Evolutionary conservation across 2,329 filamentous ascomycete species (phyloP).

Genomic region (Cordyceps javanica): DNA sequence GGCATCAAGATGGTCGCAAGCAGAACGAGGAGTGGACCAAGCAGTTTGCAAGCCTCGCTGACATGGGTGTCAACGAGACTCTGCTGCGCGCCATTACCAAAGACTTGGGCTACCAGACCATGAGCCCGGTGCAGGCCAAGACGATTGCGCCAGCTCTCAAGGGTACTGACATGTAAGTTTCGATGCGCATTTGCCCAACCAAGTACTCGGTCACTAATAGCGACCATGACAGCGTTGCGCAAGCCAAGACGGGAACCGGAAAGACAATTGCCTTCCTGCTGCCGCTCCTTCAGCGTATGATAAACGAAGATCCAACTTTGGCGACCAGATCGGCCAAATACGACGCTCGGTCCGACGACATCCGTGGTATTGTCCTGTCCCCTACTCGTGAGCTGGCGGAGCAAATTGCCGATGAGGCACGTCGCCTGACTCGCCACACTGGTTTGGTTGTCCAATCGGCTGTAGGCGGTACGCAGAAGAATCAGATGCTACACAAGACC

Average conservation of each 20-base stretch:
- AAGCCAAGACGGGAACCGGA: conserved; percentile 94
- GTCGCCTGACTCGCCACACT: conserved; percentile 57
- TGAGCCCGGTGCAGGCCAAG: conserved; percentile 87
- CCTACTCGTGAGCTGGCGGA: conserved; percentile 76
- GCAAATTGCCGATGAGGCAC: conserved; percentile 76
- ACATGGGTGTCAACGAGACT: conserved; percentile 51
- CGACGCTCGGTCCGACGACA: conserved; percentile 45
- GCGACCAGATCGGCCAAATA: conserved; percentile 35
- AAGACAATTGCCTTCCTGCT: conserved; percentile 93
- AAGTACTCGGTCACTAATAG: background rate
- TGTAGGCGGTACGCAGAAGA: conserved; percentile 88
- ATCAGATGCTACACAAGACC: conserved; percentile 58
- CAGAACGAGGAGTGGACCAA: background rate
- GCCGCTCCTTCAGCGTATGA: conserved; percentile 74
- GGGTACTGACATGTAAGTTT: conserved; percentile 73
- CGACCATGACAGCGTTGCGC: conserved; percentile 60
- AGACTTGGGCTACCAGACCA: conserved; percentile 69
- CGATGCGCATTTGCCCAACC: background rate
- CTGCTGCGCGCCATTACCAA: conserved; percentile 63
- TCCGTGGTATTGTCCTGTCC: conserved; percentile 67
- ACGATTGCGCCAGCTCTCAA: conserved; percentile 76
- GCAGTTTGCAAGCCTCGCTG: conserved; percentile 39
- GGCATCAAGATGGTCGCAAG: background rate
- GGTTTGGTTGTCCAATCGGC: conserved; percentile 65
- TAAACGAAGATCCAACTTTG: conserved; percentile 57